Conservation (phyloP, 1,284 basidiomycete genomes). For the Inonotus hispidus region DNA sequence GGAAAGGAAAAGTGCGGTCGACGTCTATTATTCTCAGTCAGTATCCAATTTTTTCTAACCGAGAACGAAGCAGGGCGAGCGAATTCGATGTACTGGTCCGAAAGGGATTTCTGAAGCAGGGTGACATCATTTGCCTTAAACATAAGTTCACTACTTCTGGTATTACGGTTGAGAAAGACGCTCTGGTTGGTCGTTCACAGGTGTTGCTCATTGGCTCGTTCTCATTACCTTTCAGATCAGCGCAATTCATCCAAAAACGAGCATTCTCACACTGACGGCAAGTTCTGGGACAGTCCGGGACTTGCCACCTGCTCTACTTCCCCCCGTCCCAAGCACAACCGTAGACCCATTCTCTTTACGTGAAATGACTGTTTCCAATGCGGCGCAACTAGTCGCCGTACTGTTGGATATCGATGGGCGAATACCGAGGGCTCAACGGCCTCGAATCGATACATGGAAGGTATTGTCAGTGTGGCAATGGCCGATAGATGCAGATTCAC, state of each 20-base stretch:
- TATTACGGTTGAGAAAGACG: slow-evolving; percentile 46
- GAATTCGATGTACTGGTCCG: slow-evolving; percentile 35
- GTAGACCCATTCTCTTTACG: neutral
- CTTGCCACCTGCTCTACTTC: slow-evolving; percentile 35
- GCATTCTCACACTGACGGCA: slow-evolving; percentile 39
- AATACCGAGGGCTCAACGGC: neutral
- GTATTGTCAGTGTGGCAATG: slow-evolving; percentile 8
- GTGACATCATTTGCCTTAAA: slow-evolving; percentile 48
- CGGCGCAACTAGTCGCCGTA: slow-evolving; percentile 1
- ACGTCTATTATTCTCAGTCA: neutral
- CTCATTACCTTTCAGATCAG: slow-evolving; percentile 33
- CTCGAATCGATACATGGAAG: slow-evolving; percentile 6
- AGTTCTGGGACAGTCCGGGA: slow-evolving; percentile 32
- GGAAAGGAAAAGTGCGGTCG: slow-evolving; percentile 1
- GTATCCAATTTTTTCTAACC: neutral
- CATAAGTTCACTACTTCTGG: slow-evolving; percentile 37
- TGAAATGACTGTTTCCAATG: slow-evolving; percentile 1
- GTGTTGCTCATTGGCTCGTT: neutral
- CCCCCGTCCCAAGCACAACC: slow-evolving; percentile 14
- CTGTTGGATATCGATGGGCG: slow-evolving; percentile 15
- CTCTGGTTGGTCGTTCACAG: slow-evolving; percentile 33
- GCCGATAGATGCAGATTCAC: neutral
- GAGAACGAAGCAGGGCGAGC: slow-evolving; percentile 1
- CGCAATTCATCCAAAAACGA: slow-evolving; percentile 36
- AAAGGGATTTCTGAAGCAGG: slow-evolving; percentile 39